Conservation (phyloP, 1,284 basidiomycete genomes). For the Schizophyllum amplum region DNA sequence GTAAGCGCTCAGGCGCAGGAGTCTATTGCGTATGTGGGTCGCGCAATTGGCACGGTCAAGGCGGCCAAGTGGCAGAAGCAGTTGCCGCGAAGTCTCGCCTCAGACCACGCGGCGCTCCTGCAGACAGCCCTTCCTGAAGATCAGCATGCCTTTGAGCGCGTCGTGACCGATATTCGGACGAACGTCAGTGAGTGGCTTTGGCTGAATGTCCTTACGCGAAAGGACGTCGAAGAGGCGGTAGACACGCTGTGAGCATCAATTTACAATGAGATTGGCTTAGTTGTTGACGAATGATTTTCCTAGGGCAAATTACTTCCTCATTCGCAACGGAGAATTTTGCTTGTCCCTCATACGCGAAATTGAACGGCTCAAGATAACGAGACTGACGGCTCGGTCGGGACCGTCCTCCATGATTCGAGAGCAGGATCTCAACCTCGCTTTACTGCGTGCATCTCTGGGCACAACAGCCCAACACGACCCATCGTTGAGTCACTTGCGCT, state of each 20-base stretch:
- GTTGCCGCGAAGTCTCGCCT: slow-evolving; percentile 56
- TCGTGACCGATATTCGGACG: slow-evolving; percentile 62
- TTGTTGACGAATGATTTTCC: slow-evolving; percentile 4
- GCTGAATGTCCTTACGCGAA: slow-evolving; percentile 78
- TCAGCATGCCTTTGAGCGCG: slow-evolving; percentile 65
- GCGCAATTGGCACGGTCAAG: slow-evolving; percentile 79
- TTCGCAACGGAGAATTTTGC: slow-evolving; percentile 82
- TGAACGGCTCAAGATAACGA: slow-evolving; percentile 68
- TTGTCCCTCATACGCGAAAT: slow-evolving; percentile 77
- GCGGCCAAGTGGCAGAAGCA: slow-evolving; percentile 72
- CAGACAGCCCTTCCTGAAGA: slow-evolving; percentile 65
- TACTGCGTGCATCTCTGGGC: slow-evolving; percentile 76
- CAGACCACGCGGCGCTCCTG: slow-evolving; percentile 57
- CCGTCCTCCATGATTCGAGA: slow-evolving; percentile 73
- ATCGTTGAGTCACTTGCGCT: slow-evolving; percentile 59
- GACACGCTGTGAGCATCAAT: slow-evolving; percentile 51
- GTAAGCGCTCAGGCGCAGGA: slow-evolving; percentile 65
- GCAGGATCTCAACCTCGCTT: slow-evolving; percentile 76
- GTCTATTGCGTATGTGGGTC: slow-evolving; percentile 80
- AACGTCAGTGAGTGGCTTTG: slow-evolving; percentile 87
- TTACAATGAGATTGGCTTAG: slow-evolving; percentile 1
- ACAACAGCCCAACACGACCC: slow-evolving; percentile 80
- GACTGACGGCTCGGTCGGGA: slow-evolving; percentile 58
- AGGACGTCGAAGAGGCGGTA: slow-evolving; percentile 73
- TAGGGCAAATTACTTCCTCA: slow-evolving; percentile 74